Evolutionary conservation across 2,329 filamentous ascomycete species (phyloP), one percentile per base, ranked within the genome.

Genomic region (Ceratocystis diversiconidia): DNA sequence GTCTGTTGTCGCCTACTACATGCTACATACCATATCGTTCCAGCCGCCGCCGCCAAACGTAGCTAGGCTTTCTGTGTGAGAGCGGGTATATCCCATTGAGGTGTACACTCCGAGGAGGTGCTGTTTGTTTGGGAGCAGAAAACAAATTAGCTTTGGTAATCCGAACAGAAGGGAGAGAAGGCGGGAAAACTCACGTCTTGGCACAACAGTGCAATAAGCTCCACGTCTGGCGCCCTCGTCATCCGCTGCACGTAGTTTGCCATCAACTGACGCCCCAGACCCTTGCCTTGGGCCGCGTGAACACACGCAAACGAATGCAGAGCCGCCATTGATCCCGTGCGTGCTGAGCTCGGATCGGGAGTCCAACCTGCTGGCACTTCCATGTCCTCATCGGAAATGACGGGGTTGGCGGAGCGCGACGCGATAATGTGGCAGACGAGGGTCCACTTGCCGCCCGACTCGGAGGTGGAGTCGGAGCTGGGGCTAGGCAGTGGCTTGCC

Each of bases 221-320:
- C 85, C 2, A 85, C 88, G 61, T 89, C 80, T 1, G 80, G 85
- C 1, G 86, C 82, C 68, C 84, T 82, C 71, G 84, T 85, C 75
- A 94, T 87, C 64, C 89, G 82, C 73, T 92, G 86, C 65, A 92
- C 79, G 72, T 91, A 96, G 2, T 86, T 82, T 74, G 84, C 86
- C 77, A 95, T 79, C 67, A 95, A 76, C 22, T 86, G 84, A 69
- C 82, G 85, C 17, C 89, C 92, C 2, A 95, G 78, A 0, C 89
- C 88, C 66, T 85, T 84, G 43, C 83, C 80, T 69, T 94, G 89
- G 66, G 90, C 84, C 67, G 85, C 82, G 0, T 89, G 90, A 65
- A 88, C 79, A 5, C 96, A 86, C 19, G 88, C 89, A 4, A 96
- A 79, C 0, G 89, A 92, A 75, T 96, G 92, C 62, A 96, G 76